Base-by-base conservation (phyloP, 345 rosid genomes). In the Punica granatum region DNA sequence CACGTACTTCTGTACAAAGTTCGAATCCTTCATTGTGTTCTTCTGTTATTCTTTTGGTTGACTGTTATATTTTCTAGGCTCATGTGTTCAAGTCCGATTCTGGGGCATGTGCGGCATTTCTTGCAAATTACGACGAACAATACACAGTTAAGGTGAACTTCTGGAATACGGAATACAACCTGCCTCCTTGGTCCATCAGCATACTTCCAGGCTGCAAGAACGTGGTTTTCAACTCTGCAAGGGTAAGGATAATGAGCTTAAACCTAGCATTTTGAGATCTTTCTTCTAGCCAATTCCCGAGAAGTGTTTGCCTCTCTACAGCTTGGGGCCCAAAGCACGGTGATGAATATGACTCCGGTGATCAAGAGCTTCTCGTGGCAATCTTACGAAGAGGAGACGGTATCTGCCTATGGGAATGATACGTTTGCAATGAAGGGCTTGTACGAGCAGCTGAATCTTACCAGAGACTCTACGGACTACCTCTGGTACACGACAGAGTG, bases 401-500 rank as follows among this genome's bases (percentile, higher is more conserved):
- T 87, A 61, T 76, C 86, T 59, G 80, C 88, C 32, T 74, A 74
- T 64, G 95, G 79, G 26, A 68, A 32, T 42, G 83, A 72, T 23
- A 79, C 88, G 14, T 73, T 84, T 67, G 72, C 76, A 6, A 58
- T 69, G 69, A 78, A 75, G 58, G 96, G 98, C 66, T 83, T 94
- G 65, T 60, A 81, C 81, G 99, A 91, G 76, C 99, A 94, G 76
- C 69, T 88, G 65, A 79, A 79, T 72, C 70, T 90, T 64, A 91
- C 99, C 25, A 70, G 86, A 75, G 98, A 94, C 70, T 34, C 65
- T n/a, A 71, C 99, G 23, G 99, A 94, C 74, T 94, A 94, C 68
- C 75, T 94, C 78, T 94, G 99, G 99, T 94, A 88, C 79, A 82
- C 85, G 80, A 88, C 98, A 65, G 92, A 88, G 99, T 94, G 53